Evolutionary conservation across 768 basidiomycete species (phyloP), one percentile per base, ranked within the genome.

Genomic region (Auricularia heimuer): DNA sequence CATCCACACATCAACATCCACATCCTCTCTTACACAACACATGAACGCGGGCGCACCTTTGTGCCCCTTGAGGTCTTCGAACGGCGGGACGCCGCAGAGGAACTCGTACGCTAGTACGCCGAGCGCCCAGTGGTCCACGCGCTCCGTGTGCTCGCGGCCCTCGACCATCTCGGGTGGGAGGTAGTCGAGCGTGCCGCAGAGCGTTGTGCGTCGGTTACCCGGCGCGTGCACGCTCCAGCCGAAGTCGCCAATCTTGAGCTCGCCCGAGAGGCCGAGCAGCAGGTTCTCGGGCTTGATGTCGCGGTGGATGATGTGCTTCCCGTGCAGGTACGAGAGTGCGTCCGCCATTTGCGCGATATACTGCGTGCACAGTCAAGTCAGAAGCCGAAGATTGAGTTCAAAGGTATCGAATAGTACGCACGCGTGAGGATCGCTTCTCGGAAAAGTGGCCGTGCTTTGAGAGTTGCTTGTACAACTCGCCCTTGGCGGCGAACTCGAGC

Each of bases 221-320:
- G 96, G 96, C 0, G 95, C 96, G 74, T 98, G 96, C 7, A 97
- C 94, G 70, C 89, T 93, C 96, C 97, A 99, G 10, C 97, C 97
- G 75, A 98, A 98, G 75, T 98, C 96, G 3, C 88, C 97, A 67
- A 99, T 96, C 81, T 99, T 98, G 70, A 99, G 80, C 73, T 98
- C 96, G 47, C 96, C 96, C 69, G 94, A 93, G 71, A 98, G 84
- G 11, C 95, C 95, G 12, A 98, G 79, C 37, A 99, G 82, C 61
- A 99, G 76, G 74, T 99, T 99, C 78, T 99, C 96, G 0, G 97
- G 97, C 76, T 99, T 99, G 78, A 99, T 99, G 71, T 99, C 97
- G 37, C 97, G 86, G 75, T 99, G 97, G 62, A 98, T 99, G 71
- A 99, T 94, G 72, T 98, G 95, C 73, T 98, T 99, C 63, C 81